These are phyloP conservation scores for Ampelocalamus luodianensis DNA, from an alignment of 176 grass and related monocot genomes.

Conservation along the genomic window DNA sequence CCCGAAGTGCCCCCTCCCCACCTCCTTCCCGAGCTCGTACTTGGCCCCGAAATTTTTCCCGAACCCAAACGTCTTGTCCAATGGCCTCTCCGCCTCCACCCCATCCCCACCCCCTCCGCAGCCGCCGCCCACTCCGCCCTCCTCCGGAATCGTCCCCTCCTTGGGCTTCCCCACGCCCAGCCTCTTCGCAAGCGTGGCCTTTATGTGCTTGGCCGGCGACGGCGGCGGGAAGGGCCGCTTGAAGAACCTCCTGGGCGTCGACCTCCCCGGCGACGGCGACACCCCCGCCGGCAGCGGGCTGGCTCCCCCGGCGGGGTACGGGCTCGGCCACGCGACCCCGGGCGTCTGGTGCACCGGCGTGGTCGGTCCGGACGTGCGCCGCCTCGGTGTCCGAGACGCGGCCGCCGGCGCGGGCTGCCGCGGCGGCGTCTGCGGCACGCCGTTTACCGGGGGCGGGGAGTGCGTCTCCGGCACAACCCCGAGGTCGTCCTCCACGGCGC, in stretches of 20 bases:
- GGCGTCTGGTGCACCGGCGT: constrained; percentile 59
- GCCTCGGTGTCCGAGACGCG: constrained; percentile 21
- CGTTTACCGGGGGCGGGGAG: constrained; percentile 47
- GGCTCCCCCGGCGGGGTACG: no score
- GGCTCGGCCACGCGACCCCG: constrained; percentile 55
- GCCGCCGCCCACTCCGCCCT: constrained; percentile 41
- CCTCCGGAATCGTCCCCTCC: constrained; percentile 85
- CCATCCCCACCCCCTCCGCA: constrained; percentile 38
- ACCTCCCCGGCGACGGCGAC: constrained; percentile 82
- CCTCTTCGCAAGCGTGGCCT: constrained; percentile 81
- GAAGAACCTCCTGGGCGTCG: constrained; percentile 89
- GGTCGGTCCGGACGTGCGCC: constrained; percentile 51
- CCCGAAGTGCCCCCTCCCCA: constrained; percentile 92
- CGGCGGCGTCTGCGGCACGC: constrained; percentile 44
- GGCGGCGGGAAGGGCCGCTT: constrained; percentile 93
- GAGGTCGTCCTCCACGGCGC: constrained; percentile 30
- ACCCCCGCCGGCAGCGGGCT: constrained; percentile 81
- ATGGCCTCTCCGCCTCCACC: constrained; percentile 64
- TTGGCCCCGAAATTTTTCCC: constrained; percentile 89
- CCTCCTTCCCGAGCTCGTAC: constrained; percentile 97
- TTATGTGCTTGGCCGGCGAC: constrained; percentile 93
- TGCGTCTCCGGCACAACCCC: constrained; percentile 27
- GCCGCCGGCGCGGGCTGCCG: not conserved
- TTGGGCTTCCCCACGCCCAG: constrained; percentile 66
- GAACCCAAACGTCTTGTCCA: constrained; percentile 94